phyloP scores from a whole-genome alignment of 805 yeast genomes.

The Candida mattraensis region DNA sequence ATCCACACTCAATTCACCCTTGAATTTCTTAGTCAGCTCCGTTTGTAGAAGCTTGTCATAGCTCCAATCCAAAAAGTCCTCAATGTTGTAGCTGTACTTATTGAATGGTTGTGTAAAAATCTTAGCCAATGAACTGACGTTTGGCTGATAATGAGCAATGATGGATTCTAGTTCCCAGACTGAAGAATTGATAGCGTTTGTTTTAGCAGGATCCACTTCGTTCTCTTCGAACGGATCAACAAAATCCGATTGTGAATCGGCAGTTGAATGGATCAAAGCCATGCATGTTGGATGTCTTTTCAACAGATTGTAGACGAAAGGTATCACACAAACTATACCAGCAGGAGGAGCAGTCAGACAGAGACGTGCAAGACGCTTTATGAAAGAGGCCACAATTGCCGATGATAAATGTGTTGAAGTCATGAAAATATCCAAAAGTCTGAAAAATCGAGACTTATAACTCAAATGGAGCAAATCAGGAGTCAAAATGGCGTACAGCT shows the following conservation, averaged over 20 bases:
- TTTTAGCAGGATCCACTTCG: conserved; percentile 73
- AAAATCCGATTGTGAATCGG: conserved; percentile 33
- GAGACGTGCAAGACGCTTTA: conserved; percentile 76
- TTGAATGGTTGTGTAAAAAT: conserved; percentile 88
- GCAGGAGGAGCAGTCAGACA: conserved; percentile 80
- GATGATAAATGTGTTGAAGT: conserved; percentile 87
- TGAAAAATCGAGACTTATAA: conserved; percentile 82
- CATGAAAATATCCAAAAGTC: conserved; percentile 82
- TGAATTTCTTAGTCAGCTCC: conserved; percentile 63
- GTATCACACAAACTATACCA: conserved; percentile 82
- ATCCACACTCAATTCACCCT: conserved; percentile 76
- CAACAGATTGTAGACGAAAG: conserved; percentile 86
- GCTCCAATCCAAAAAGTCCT: conserved; percentile 92
- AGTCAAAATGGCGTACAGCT: conserved; percentile 78
- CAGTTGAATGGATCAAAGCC: conserved; percentile 71
- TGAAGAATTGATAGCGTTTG: conserved; percentile 81
- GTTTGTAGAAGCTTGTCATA: conserved; percentile 64
- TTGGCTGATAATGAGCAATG: conserved; percentile 85
- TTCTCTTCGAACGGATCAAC: conserved; percentile 64
- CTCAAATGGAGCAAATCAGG: conserved; percentile 73
- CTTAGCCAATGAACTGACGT: conserved; percentile 87
- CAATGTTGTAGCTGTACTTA: conserved; percentile 83
- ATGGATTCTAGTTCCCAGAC: conserved; percentile 89
- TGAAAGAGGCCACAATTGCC: conserved; percentile 81
- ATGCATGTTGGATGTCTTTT: conserved; percentile 94